A percentile compares a stretch with the other conserved stretches of the same genome.
These are phyloP conservation scores for Cryphonectria naterciae DNA, from an alignment of 2,329 filamentous ascomycete genomes.

Conservation along the genomic window DNA sequence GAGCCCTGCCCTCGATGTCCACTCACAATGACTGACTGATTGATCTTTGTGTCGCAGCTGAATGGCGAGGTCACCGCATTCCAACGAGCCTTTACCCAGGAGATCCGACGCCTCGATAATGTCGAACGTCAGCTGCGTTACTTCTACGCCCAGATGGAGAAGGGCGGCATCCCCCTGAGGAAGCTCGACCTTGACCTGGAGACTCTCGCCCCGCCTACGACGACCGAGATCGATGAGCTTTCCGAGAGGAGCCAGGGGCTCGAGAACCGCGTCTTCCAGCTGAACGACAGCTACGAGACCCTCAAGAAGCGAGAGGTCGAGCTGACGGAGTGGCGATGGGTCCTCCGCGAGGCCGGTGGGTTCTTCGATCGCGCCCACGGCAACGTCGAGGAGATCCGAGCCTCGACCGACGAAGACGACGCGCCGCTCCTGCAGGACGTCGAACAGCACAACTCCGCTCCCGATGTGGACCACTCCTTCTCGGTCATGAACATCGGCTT, in stretches of 20 bases:
- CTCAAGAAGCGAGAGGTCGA: conserved; percentile 97
- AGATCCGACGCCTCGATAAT: conserved; percentile 96
- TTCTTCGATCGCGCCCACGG: conserved; percentile 97
- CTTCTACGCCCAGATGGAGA: conserved; percentile 95
- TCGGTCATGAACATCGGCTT: conserved; percentile 99
- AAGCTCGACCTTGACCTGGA: conserved; percentile 91
- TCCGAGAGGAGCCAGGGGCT: conserved; percentile 89
- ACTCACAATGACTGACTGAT: conserved; percentile 30
- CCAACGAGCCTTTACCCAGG: conserved; percentile 95
- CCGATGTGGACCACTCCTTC: conserved; percentile 82
- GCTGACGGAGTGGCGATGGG: conserved; percentile 97
- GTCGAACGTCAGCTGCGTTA: conserved; percentile 96
- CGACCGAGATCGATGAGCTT: conserved; percentile 94
- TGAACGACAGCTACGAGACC: conserved; percentile 98
- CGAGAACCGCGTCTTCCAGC: conserved; percentile 85
- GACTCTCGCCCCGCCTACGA: conserved; percentile 83
- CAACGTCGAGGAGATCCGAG: conserved; percentile 94
- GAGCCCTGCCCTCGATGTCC: neutral
- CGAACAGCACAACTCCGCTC: conserved; percentile 73
- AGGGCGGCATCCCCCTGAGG: conserved; percentile 81
- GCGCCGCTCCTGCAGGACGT: conserved; percentile 91
- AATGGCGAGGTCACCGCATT: conserved; percentile 93
- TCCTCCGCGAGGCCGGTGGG: conserved; percentile 90
- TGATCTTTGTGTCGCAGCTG: conserved; percentile 58
- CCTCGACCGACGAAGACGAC: conserved; percentile 87